These are phyloP conservation scores for Rhodamnia argentea DNA, from an alignment of 345 rosid genomes.

Conservation along the genomic window DNA sequence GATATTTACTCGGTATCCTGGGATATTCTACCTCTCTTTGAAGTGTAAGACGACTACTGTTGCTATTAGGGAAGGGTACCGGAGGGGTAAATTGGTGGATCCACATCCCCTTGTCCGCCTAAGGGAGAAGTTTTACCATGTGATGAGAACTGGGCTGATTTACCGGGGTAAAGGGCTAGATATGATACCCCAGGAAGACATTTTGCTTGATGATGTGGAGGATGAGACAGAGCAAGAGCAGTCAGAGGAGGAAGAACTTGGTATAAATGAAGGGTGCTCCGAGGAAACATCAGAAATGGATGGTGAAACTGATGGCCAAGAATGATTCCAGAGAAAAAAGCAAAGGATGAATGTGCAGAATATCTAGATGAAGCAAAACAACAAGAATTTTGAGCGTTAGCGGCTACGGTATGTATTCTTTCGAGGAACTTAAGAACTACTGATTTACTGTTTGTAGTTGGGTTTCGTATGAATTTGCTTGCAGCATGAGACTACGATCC, in stretches of 20 bases:
- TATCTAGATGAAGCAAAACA: background rate
- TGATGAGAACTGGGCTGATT: constrained; percentile 87
- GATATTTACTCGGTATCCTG: constrained; percentile 82
- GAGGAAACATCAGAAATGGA: constrained; percentile 32
- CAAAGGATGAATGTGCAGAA: background rate
- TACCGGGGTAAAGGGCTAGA: constrained; percentile 59
- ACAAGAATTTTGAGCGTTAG: background rate
- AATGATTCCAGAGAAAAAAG: background rate
- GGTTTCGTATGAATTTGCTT: too few relatives aligned
- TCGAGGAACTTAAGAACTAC: too few relatives aligned
- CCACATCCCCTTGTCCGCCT: constrained; percentile 75
- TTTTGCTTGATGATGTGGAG: constrained; percentile 26
- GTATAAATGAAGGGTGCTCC: constrained; percentile 25
- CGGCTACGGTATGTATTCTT: background rate
- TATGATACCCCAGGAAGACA: constrained; percentile 32
- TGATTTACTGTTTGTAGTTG: too few relatives aligned
- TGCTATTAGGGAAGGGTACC: constrained; percentile 80
- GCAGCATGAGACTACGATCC: too few relatives aligned
- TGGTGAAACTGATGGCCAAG: constrained; percentile 35
- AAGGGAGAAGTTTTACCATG: constrained; percentile 69
- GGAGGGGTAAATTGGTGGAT: constrained; percentile 57
- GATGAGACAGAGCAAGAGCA: constrained; percentile 27
- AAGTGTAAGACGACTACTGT: constrained; percentile 96
- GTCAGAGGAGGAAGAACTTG: constrained; percentile 43
- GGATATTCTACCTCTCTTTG: constrained; percentile 84